These are phyloP conservation scores for Eutrema salsugineum DNA, from an alignment of 441 rosid genomes.

Conservation along the genomic window DNA sequence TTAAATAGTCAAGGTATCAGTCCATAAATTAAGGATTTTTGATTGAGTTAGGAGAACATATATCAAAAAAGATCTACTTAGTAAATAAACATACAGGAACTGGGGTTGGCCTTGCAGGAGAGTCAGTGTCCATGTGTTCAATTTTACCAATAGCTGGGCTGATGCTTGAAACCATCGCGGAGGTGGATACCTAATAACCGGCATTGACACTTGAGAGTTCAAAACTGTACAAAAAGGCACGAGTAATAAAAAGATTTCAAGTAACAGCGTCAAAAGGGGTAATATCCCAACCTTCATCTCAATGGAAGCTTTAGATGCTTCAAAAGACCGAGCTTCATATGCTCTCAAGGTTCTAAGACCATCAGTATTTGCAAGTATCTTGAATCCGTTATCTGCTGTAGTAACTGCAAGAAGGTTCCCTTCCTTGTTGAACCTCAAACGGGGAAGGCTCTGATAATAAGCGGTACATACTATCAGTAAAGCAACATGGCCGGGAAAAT, in stretches of 20 bases:
- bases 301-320: conserved; percentile 45
- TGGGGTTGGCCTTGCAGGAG: conserved; percentile 54
- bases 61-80: neutral
- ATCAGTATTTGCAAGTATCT: conserved; percentile 58
- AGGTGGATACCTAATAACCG: conserved; percentile 38
- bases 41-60: neutral
- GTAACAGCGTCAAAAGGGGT: neutral
- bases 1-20: neutral
- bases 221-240: neutral
- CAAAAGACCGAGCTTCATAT: conserved; percentile 53
- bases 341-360: conserved; percentile 52
- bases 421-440: conserved; percentile 77
- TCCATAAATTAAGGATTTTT: neutral
- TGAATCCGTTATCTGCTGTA: conserved; percentile 61
- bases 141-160: conserved; percentile 48
- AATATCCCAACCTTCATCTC: conserved; percentile 48
- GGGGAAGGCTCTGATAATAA: conserved; percentile 56
- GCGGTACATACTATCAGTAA: neutral
- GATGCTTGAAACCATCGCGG: conserved; percentile 40
- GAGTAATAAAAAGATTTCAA: neutral
- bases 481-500: neutral
- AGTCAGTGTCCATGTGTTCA: conserved; percentile 48
- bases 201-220: conserved; percentile 11
- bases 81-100: conserved; percentile 37
- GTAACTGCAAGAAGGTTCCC: conserved; percentile 77